Percentiles rank a stretch among this genome's conserved stretches.
Conservation (phyloP, 2,329 filamentous ascomycete species). For the Phialemoniopsis sp. region DNA sequence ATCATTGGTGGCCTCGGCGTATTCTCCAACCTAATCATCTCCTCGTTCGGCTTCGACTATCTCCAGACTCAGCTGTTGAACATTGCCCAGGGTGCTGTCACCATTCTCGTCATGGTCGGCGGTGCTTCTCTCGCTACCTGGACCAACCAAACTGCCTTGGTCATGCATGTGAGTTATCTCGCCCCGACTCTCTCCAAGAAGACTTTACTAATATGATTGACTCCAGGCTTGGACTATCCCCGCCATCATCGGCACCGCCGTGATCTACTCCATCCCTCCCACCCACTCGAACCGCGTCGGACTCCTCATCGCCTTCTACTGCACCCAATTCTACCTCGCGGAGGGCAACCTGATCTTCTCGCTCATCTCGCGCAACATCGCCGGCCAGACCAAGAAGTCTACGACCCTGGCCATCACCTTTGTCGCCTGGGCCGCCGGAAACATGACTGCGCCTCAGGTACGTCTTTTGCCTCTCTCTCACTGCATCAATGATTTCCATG, state of each 20-base stretch:
- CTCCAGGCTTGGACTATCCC: too few species aligned
- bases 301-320: conserved; percentile 34
- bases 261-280: conserved; percentile 29
- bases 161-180: conserved; percentile 12
- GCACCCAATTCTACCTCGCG: conserved; percentile 36
- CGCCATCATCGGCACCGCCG: conserved; percentile 32
- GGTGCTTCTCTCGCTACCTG: conserved; percentile 25
- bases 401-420: conserved; percentile 35
- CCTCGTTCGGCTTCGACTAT: conserved; percentile 29
- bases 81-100: too few species aligned
- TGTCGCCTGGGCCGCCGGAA: conserved; percentile 34
- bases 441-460: conserved; percentile 35
- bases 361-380: conserved; percentile 34
- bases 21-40: conserved; percentile 33
- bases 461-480: conserved; percentile 19
- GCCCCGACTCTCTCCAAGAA: too few species aligned
- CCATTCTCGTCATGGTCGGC: conserved; percentile 26
- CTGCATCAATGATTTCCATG: too few species aligned
- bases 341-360: conserved; percentile 34
- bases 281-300: conserved; percentile 24
- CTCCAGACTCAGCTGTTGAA: conserved; percentile 31
- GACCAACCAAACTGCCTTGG: conserved; percentile 12
- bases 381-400: conserved; percentile 38
- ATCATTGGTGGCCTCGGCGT: conserved; percentile 28
- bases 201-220: conserved; percentile 13